These are phyloP conservation scores for Ceratobasidium sp. DNA, from an alignment of 1,284 basidiomycete genomes.

Conservation along the genomic window DNA sequence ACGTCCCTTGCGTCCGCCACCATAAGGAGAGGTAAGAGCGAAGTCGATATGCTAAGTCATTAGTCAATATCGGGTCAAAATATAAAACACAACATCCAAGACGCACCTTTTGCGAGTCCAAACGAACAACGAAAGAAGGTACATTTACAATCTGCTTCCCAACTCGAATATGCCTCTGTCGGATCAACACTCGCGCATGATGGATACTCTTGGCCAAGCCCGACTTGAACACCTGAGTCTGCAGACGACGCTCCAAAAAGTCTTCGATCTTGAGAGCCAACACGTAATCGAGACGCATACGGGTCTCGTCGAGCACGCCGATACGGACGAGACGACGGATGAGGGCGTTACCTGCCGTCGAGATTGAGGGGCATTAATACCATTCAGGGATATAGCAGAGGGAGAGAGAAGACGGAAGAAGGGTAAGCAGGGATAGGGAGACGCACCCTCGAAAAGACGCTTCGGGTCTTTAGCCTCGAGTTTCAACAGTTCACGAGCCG, in stretches of 20 bases:
- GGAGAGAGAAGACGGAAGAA: too few relatives aligned
- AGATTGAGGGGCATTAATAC: neutral
- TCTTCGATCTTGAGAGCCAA: constrained; percentile 99
- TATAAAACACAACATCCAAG: neutral
- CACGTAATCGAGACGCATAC: constrained; percentile 99
- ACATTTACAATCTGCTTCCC: constrained; percentile 99
- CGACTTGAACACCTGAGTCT: constrained; percentile 99
- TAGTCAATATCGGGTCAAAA: constrained; percentile 56
- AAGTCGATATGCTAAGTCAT: constrained; percentile 91
- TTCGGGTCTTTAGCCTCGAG: constrained; percentile 99
- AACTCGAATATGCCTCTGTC: constrained; percentile 96
- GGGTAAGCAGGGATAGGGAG: neutral
- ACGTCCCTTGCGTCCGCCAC: constrained; percentile 95
- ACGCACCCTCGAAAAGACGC: constrained; percentile 90
- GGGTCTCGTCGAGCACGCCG: constrained; percentile 98
- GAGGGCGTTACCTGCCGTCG: constrained; percentile 83
- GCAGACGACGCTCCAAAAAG: constrained; percentile 98
- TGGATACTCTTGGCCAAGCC: constrained; percentile 99
- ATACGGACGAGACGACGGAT: constrained; percentile 99
- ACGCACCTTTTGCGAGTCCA: constrained; percentile 86
- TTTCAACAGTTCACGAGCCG: constrained; percentile 99
- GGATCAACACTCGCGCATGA: constrained; percentile 97
- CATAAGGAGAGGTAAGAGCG: constrained; percentile 96
- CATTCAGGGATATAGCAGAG: neutral
- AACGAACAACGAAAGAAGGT: constrained; percentile 97